Evolutionary conservation across 495 filamentous ascomycete species (phyloP).

Genomic region (Podospora australis): DNA sequence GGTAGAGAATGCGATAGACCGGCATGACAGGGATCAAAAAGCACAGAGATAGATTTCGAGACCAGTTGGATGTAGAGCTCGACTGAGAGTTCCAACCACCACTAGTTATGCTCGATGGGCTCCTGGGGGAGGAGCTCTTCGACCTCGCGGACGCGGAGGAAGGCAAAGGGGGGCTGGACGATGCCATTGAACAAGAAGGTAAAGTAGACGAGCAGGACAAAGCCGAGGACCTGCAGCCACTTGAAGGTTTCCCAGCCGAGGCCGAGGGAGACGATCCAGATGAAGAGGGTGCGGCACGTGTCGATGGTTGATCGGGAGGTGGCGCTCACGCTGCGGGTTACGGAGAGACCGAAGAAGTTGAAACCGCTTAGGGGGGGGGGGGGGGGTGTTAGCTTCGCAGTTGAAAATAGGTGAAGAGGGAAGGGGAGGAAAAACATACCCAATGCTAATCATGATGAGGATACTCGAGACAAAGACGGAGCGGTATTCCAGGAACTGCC

Average conservation of each 20-base stretch:
- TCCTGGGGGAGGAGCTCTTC: conserved; percentile 76
- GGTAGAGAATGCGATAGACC: too few species aligned
- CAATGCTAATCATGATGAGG: conserved; percentile 94
- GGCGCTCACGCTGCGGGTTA: conserved; percentile 81
- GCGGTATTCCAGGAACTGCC: conserved; percentile 64
- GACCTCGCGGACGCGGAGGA: conserved; percentile 48
- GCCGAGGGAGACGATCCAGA: conserved; percentile 91
- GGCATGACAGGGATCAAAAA: too few species aligned
- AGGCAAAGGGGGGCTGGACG: conserved; percentile 64
- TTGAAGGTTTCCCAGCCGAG: conserved; percentile 98
- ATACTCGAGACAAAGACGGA: conserved; percentile 67
- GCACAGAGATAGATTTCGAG: too few species aligned
- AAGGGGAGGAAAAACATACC: conserved; percentile 50
- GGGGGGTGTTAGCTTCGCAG: conserved; percentile 26
- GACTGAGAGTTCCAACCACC: not conserved
- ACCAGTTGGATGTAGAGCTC: not conserved
- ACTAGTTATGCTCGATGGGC: conserved; percentile 67
- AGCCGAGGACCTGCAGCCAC: conserved; percentile 89
- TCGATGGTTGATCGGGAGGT: conserved; percentile 94
- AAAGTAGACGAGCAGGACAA: conserved; percentile 85
- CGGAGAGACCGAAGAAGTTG: conserved; percentile 95
- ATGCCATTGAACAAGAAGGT: conserved; percentile 97
- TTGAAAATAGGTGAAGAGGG: conserved; percentile 3
- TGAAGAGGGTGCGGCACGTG: conserved; percentile 94
- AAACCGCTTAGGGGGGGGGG: too few species aligned